These are phyloP conservation scores for Candida tropicalis DNA, from an alignment of 1,139 yeast species.

Conservation along the genomic window DNA sequence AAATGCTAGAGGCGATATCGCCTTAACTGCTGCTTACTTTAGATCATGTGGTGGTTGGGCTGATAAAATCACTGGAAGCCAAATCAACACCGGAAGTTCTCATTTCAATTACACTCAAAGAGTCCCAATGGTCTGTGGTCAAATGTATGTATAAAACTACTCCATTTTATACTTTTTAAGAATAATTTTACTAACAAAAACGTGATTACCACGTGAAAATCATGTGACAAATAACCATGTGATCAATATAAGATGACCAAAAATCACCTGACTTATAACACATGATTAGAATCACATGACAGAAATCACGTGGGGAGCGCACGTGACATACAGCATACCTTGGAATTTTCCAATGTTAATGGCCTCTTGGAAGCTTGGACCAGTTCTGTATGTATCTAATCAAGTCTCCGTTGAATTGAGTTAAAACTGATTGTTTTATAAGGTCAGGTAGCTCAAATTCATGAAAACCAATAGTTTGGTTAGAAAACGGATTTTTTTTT, in stretches of 20 bases:
- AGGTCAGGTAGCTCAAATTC: not conserved
- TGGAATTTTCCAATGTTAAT: slow-evolving; percentile 88
- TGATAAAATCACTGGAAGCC: slow-evolving; percentile 72
- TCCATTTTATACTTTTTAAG: not conserved
- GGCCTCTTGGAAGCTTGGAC: slow-evolving; percentile 87
- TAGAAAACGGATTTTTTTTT: no score
- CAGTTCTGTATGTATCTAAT: slow-evolving; percentile 49
- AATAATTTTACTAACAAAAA: slow-evolving; percentile 1
- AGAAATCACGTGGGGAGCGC: no score
- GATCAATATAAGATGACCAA: no score
- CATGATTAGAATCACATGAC: no score
- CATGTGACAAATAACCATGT: not conserved
- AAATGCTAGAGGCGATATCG: slow-evolving; percentile 57
- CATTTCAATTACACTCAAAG: slow-evolving; percentile 61
- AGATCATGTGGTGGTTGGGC: slow-evolving; percentile 86
- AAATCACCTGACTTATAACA: not conserved
- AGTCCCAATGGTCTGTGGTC: slow-evolving; percentile 80
- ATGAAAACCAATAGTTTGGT: no score
- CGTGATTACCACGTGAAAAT: not conserved
- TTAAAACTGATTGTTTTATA: not conserved
- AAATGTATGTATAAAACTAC: slow-evolving; percentile 33
- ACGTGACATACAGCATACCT: slow-evolving; percentile 50
- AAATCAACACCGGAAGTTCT: slow-evolving; percentile 61
- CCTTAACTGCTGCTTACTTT: slow-evolving; percentile 60
- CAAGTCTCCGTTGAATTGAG: not conserved